These are phyloP conservation scores for Fusarium kyushuense DNA, from an alignment of 2,329 filamentous ascomycete genomes.

Conservation along the genomic window DNA sequence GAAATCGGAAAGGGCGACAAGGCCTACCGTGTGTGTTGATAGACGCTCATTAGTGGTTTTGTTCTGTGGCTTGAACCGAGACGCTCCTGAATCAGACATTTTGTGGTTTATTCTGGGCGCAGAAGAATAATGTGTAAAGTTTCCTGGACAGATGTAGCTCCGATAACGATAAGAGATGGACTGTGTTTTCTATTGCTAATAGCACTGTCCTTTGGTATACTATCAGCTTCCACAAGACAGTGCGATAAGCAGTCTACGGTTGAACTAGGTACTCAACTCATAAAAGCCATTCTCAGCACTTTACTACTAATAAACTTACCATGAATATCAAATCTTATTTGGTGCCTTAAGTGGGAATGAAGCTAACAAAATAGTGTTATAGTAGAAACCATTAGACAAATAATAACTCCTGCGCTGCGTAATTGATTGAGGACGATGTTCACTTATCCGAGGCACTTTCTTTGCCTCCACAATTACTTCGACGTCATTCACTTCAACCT, in stretches of 20 bases:
- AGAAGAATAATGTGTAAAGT: slow-evolving; percentile 7
- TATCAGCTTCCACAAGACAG: too few species aligned
- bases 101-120: slow-evolving; percentile 9
- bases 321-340: background rate
- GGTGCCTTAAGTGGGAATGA: background rate
- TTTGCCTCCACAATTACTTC: slow-evolving; percentile 25
- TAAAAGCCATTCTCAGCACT: background rate
- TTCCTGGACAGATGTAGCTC: background rate
- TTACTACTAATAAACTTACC: too few species aligned
- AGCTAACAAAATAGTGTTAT: background rate
- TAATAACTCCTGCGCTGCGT: background rate
- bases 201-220: too few species aligned
- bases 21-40: slow-evolving; percentile 87
- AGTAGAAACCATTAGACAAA: background rate
- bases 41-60: slow-evolving; percentile 83
- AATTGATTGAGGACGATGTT: background rate
- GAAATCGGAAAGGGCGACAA: slow-evolving; percentile 92
- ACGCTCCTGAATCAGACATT: slow-evolving; percentile 59
- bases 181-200: background rate
- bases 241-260: background rate
- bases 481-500: slow-evolving; percentile 33
- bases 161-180: slow-evolving; percentile 28
- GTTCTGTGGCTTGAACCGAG: slow-evolving; percentile 80
- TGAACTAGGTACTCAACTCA: background rate
- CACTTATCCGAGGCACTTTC: background rate